A percentile compares a stretch with the other conserved stretches of the same genome.
phyloP scores from a whole-genome alignment of 768 basidiomycete genomes.

The Bullera alba region DNA sequence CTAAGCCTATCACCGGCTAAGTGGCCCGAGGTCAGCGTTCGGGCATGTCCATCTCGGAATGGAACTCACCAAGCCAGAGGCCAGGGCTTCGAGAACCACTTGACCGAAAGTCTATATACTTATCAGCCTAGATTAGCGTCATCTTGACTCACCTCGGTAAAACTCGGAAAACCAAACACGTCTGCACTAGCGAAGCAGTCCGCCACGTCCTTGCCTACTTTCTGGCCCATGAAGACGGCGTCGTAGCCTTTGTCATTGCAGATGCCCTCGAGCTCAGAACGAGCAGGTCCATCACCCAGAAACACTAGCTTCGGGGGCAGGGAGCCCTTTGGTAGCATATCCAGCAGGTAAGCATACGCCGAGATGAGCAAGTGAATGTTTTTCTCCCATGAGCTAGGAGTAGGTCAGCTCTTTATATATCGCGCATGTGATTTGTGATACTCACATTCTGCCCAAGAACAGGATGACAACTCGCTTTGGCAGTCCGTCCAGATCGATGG shows the following conservation, averaged over 20 bases:
- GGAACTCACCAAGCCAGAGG: constrained; percentile 46
- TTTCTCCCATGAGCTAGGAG: constrained; percentile 48
- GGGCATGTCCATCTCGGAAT: not conserved
- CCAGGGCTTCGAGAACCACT: constrained; percentile 50
- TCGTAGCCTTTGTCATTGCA: constrained; percentile 42
- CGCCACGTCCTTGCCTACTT: constrained; percentile 46
- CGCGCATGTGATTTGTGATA: not conserved
- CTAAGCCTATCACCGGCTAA: constrained; percentile 49
- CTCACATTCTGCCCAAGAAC: constrained; percentile 47
- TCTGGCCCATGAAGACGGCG: constrained; percentile 48
- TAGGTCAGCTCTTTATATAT: not conserved
- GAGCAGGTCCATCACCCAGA: constrained; percentile 50
- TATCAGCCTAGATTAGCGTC: not conserved
- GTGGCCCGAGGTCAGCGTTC: not conserved
- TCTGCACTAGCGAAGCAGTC: constrained; percentile 49
- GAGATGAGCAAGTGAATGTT: constrained; percentile 49
- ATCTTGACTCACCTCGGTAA: constrained; percentile 42
- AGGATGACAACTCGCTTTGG: constrained; percentile 38
- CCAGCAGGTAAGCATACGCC: constrained; percentile 41
- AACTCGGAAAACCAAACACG: constrained; percentile 49
- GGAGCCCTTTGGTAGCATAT: constrained; percentile 17
- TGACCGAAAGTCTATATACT: constrained; percentile 45
- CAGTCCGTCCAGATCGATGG: not conserved
- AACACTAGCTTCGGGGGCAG: constrained; percentile 46
- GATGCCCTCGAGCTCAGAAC: constrained; percentile 40